Conservation (phyloP, 148 eudicot genomes). For the Cornus suecica region DNA sequence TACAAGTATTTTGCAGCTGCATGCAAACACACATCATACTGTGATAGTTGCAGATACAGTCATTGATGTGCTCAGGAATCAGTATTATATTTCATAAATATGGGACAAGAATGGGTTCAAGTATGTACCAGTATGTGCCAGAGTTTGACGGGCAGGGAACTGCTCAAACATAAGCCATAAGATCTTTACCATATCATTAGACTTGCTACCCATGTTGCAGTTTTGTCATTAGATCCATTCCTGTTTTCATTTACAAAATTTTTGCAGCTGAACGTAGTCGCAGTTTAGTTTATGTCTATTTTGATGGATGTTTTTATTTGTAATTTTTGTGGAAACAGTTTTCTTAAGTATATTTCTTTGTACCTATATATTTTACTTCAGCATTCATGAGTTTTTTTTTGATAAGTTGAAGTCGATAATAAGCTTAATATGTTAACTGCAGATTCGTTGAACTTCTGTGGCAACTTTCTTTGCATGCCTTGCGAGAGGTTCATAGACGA, state of each 20-base stretch:
- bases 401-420: background rate
- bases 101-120: too few relatives aligned
- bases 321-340: too few relatives aligned
- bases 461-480: conserved; percentile 99
- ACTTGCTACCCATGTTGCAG: too few relatives aligned
- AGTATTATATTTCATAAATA: too few relatives aligned
- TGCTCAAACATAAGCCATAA: too few relatives aligned
- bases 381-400: background rate
- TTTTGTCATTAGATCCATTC: too few relatives aligned
- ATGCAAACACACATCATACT: too few relatives aligned
- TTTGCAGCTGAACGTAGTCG: background rate
- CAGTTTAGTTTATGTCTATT: background rate
- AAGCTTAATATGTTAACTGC: conserved; percentile 30
- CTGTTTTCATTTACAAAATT: background rate
- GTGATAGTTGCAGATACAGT: too few relatives aligned
- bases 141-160: too few relatives aligned
- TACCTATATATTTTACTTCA: background rate
- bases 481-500: conserved; percentile 95
- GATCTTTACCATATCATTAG: too few relatives aligned
- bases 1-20: background rate
- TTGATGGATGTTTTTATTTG: background rate
- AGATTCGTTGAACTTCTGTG: conserved; percentile 96
- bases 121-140: too few relatives aligned
- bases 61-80: too few relatives aligned
- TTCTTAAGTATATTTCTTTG: background rate